These are phyloP conservation scores for Monosporascus cannonballus DNA, from an alignment of 2,329 filamentous ascomycete species.

Conservation along the genomic window DNA sequence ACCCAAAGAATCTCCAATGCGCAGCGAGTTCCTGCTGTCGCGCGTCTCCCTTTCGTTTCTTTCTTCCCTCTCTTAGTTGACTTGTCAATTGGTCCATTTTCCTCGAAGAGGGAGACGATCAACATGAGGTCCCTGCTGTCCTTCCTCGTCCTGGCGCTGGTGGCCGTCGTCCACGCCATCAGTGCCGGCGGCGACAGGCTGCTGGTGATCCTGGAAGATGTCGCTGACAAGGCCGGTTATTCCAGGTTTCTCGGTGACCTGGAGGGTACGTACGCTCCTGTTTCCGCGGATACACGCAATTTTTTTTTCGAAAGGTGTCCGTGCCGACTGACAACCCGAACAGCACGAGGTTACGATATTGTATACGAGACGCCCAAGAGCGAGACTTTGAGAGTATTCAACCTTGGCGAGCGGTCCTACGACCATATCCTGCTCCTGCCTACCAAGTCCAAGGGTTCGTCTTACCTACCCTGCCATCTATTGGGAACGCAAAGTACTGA, in stretches of 20 bases:
- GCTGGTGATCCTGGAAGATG: slow-evolving; percentile 80
- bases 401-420: slow-evolving; percentile 79
- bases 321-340: neutral
- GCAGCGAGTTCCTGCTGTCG: slow-evolving; percentile 17
- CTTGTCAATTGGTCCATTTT: slow-evolving; percentile 10
- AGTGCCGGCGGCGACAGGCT: slow-evolving; percentile 76
- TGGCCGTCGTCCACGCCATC: slow-evolving; percentile 63
- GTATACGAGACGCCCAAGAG: slow-evolving; percentile 79
- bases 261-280: slow-evolving; percentile 45
- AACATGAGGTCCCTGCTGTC: slow-evolving; percentile 73
- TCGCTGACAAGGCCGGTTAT: slow-evolving; percentile 74
- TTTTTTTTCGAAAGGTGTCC: too few species aligned
- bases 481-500: slow-evolving; percentile 1
- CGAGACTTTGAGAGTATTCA: slow-evolving; percentile 70
- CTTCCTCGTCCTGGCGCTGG: slow-evolving; percentile 60
- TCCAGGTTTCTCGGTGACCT: slow-evolving; percentile 74
- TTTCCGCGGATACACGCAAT: too few species aligned
- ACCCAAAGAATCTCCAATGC: slow-evolving; percentile 15
- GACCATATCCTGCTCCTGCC: slow-evolving; percentile 90
- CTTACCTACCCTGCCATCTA: slow-evolving; percentile 2
- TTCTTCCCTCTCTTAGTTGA: slow-evolving; percentile 3
- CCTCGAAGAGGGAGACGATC: slow-evolving; percentile 10
- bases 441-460: slow-evolving; percentile 77
- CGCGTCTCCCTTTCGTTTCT: neutral
- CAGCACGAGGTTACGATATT: slow-evolving; percentile 78